Evolutionary conservation across 768 basidiomycete genomes (phyloP), one percentile per base, ranked within the genome.

Genomic region (Holtermanniella nyarrowii): DNA sequence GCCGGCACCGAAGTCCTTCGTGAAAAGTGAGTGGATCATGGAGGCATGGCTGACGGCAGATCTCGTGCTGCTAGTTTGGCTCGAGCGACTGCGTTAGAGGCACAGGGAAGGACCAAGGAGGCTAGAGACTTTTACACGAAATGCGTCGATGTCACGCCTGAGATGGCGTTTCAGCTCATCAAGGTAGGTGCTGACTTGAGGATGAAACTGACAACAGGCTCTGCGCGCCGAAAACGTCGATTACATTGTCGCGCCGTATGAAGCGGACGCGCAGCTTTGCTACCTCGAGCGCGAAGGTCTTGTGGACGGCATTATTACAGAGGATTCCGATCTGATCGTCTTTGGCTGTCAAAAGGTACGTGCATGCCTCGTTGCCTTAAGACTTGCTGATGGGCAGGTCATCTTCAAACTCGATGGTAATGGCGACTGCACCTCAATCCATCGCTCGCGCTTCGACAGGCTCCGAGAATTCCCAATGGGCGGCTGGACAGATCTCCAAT

Each of bases 141-240:
- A 71, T 88, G 85, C 59, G 75, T 96, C 47, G 95, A 99, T 58
- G 87, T 99, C 40, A 93, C 89, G 3, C 91, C 95, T 1, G 84
- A 90, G 72, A 91, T 97, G 88, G 93, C 93, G 2, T 91, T 79
- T 68, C 95, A 97, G 71, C 76, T 96, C 58, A 95, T 97, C 76
- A 97, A 99, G 80, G 93, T 85, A 57, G 42, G 68, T 48, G 16
- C 26, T 12, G 41, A 27, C 27, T 37, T n/a, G 11, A 43, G 40
- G 44, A 41, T 4, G 54, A 16, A 31, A 18, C 42, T 14, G 39
- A n/a, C 16, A 18, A 10, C 58, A 97, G 91, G 91, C 86, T 11
- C 76, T 99, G 26, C 79, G 79, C 44, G 86, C 84, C 11, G 91
- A 95, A 65, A 73, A 74, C 16, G 79, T 97, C 5, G 68, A 78